Conservation (phyloP, 1,284 basidiomycete genomes). For the Mycosarcoma maydis region DNA sequence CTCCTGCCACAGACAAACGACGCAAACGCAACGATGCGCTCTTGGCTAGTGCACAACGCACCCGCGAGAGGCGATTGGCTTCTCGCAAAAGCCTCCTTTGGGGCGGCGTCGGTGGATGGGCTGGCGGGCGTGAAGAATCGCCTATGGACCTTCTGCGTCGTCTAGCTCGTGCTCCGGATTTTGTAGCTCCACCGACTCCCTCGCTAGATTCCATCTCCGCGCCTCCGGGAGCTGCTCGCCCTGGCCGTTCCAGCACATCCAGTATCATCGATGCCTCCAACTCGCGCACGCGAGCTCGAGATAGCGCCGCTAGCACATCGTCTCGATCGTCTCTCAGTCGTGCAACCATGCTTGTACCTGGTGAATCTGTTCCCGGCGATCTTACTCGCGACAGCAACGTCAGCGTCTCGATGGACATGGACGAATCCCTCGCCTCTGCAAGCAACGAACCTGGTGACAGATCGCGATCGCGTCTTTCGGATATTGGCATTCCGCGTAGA, state of each 20-base stretch:
- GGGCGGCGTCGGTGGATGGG: slow-evolving; percentile 50
- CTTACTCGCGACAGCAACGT: slow-evolving; percentile 43
- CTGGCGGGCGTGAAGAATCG: slow-evolving; percentile 46
- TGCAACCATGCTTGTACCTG: slow-evolving; percentile 38
- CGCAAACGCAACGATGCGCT: slow-evolving; percentile 47
- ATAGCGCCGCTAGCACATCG: slow-evolving; percentile 22
- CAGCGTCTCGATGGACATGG: slow-evolving; percentile 28
- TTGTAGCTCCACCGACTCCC: slow-evolving; percentile 39
- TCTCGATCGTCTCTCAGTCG: slow-evolving; percentile 23
- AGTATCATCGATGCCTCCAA: slow-evolving; percentile 20
- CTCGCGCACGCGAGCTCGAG: slow-evolving; percentile 15
- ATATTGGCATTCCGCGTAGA: slow-evolving; percentile 39
- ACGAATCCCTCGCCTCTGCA: slow-evolving; percentile 18
- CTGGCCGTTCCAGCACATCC: slow-evolving; percentile 14
- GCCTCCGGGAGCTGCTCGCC: slow-evolving; percentile 28
- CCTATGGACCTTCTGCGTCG: slow-evolving; percentile 48
- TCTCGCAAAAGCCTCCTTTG: slow-evolving; percentile 39
- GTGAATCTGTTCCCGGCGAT: slow-evolving; percentile 45
- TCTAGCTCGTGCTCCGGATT: slow-evolving; percentile 42
- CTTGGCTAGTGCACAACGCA: slow-evolving; percentile 37
- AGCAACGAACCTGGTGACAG: slow-evolving; percentile 4
- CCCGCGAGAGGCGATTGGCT: slow-evolving; percentile 20
- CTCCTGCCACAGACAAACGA: slow-evolving; percentile 44
- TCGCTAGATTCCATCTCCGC: slow-evolving; percentile 36
- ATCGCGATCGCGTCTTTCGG: slow-evolving; percentile 27